phyloP scores from a whole-genome alignment of 768 basidiomycete genomes.

The Phanerodontia chrysosporium region DNA sequence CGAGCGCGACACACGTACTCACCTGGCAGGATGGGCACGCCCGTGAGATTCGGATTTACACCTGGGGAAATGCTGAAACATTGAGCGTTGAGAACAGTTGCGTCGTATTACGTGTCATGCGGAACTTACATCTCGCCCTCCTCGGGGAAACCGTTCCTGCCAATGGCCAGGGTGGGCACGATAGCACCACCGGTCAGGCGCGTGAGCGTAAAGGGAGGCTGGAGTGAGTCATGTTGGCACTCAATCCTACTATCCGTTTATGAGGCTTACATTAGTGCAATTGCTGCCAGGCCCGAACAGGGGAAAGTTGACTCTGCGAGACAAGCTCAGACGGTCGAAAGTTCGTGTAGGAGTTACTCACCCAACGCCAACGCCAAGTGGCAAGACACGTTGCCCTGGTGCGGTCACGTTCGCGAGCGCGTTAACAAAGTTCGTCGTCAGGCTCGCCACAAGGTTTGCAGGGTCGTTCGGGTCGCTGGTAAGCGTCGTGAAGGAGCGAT shows the following conservation, averaged over 20 bases:
- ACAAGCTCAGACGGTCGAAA: background rate
- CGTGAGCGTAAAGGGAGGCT: constrained; percentile 28
- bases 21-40: constrained; percentile 23
- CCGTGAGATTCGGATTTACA: constrained; percentile 24
- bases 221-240: background rate
- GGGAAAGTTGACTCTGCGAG: constrained; percentile 22
- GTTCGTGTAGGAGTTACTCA: constrained; percentile 4
- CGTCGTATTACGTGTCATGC: background rate
- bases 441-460: constrained; percentile 23
- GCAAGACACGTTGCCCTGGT: constrained; percentile 21
- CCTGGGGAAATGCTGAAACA: constrained; percentile 18
- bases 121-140: constrained; percentile 20
- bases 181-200: constrained; percentile 27
- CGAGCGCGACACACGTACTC: background rate
- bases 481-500: constrained; percentile 27
- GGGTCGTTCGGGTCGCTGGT: constrained; percentile 23
- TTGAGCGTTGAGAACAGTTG: background rate
- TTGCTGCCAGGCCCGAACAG: constrained; percentile 22
- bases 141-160: constrained; percentile 24
- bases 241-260: background rate
- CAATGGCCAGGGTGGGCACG: constrained; percentile 20
- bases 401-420: constrained; percentile 21
- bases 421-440: constrained; percentile 23
- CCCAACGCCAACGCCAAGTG: constrained; percentile 26
- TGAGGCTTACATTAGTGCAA: constrained; percentile 18